Conservation (phyloP, 768 basidiomycete genomes). For the Macrocybe gigantea region DNA sequence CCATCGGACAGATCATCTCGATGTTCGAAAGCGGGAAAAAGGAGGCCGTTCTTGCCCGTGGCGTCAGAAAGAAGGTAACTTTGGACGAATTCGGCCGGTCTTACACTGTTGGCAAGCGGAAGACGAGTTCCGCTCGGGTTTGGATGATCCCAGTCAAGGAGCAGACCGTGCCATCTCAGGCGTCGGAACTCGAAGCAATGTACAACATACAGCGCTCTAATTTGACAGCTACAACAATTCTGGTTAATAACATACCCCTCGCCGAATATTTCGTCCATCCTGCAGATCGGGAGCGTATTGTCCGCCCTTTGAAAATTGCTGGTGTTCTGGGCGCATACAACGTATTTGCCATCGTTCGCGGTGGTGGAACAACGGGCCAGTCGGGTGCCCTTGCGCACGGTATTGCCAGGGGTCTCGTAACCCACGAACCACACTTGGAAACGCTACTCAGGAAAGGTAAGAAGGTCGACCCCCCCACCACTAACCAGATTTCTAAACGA, state of each 20-base stretch:
- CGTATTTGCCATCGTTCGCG: constrained; percentile 65
- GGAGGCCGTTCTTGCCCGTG: constrained; percentile 37
- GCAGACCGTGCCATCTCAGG: constrained; percentile 6
- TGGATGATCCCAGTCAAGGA: constrained; percentile 78
- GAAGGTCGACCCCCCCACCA: constrained; percentile 12
- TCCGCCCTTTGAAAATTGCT: constrained; percentile 80
- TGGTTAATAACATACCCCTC: constrained; percentile 83
- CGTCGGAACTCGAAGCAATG: constrained; percentile 21
- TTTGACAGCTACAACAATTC: constrained; percentile 56
- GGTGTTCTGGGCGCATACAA: constrained; percentile 85
- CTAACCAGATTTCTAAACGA: no score
- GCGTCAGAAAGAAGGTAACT: constrained; percentile 49
- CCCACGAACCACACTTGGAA: constrained; percentile 63
- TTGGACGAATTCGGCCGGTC: constrained; percentile 78
- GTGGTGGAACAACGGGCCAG: constrained; percentile 90
- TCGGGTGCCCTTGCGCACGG: constrained; percentile 82
- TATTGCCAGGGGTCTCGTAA: constrained; percentile 68
- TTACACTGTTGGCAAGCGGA: constrained; percentile 83
- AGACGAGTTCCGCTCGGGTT: constrained; percentile 85
- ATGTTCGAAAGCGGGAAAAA: constrained; percentile 65
- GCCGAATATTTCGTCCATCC: constrained; percentile 71
- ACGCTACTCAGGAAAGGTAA: constrained; percentile 68
- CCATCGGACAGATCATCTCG: constrained; percentile 45
- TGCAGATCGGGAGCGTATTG: constrained; percentile 73
- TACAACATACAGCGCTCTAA: constrained; percentile 16